Conservation (phyloP, 2,329 filamentous ascomycete genomes). For the Dichotomopilus funicola region DNA sequence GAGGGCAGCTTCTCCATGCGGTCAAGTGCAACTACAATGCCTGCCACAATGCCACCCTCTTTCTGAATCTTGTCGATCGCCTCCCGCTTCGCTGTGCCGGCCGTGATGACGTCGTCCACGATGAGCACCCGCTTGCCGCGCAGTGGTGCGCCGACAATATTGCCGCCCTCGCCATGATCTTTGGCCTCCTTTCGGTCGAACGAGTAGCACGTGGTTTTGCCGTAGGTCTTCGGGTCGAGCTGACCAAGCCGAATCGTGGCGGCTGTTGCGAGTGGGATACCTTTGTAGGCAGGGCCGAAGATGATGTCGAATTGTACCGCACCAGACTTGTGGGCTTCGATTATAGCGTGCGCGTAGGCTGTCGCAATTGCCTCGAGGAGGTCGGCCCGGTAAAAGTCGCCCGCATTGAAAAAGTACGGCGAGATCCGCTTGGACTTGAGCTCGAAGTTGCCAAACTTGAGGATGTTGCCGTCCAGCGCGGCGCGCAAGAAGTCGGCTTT, state of each 20-base stretch:
- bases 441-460: conserved; percentile 77
- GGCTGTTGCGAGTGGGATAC: conserved; percentile 80
- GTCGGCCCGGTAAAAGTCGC: conserved; percentile 76
- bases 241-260: conserved; percentile 69
- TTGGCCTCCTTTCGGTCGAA: conserved; percentile 97
- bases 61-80: conserved; percentile 82
- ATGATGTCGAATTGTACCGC: conserved; percentile 68
- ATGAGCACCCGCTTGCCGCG: conserved; percentile 82
- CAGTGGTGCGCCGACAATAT: conserved; percentile 80
- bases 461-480: conserved; percentile 60
- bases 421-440: conserved; percentile 89
- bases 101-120: conserved; percentile 94
- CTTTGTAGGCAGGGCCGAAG: conserved; percentile 95
- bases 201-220: conserved; percentile 65
- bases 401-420: conserved; percentile 97
- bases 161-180: conserved; percentile 90
- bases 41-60: conserved; percentile 77
- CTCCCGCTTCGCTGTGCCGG: conserved; percentile 88
- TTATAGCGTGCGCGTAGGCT: conserved; percentile 69
- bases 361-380: conserved; percentile 71
- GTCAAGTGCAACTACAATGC: conserved; percentile 84
- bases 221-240: conserved; percentile 60
- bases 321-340: conserved; percentile 37
- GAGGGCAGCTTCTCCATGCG: conserved; percentile 74
- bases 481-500: conserved; percentile 68